Base-by-base conservation (phyloP, 768 basidiomycete species). In the Lanmaoa pseudosensibilis region DNA sequence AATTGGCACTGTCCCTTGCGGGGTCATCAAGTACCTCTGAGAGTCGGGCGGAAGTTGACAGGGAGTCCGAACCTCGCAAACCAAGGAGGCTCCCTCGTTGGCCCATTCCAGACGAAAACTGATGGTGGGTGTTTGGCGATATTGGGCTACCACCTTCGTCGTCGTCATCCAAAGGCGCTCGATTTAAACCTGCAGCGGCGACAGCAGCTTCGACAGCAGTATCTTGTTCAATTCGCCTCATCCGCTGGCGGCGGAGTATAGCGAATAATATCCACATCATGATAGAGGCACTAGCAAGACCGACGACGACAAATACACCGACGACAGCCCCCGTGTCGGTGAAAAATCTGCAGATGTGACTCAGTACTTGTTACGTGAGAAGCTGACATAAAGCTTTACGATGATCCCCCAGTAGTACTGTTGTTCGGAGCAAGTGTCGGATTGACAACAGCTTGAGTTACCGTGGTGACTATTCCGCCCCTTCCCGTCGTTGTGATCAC, bases 221-320 rank as follows among this genome's bases (percentile, higher is more conserved):
- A 56, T 91, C 88, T 56, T 85, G 83, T 57, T 89, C 88, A n/a
- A 86, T 69, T 47, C 78, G 75, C 34, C 73, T 78, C 40, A 79
- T 83, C 33, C 84, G 78, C 45, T 86, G 80, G 57, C 86, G 82
- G 46, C 87, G 81, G 25, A 85, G 84, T 52, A 89, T 68, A 49
- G 83, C 86, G 67, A 91, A 90, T 61, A 89, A 72, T 54, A 87
- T 77, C 80, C 83, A 90, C 46, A 91, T 76, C 39, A 84, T 65
- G 52, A 84, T 91, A 46, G 80, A 84, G 21, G 82, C 85, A 30
- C 75, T 85, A 4, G 91, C 87, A 19, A 98, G 78, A 30, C 94
- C 95, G 18, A 95, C 90, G 16, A 94, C 85, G 38, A 92, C 83
- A 65, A 97, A 98, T 9, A 94, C 90, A 44, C 91, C 96, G 1